Percentiles rank a stretch among this genome's conserved stretches.
These are phyloP conservation scores for Aspergillus sclerotialis DNA, from an alignment of 2,329 filamentous ascomycete genomes.

Conservation along the genomic window DNA sequence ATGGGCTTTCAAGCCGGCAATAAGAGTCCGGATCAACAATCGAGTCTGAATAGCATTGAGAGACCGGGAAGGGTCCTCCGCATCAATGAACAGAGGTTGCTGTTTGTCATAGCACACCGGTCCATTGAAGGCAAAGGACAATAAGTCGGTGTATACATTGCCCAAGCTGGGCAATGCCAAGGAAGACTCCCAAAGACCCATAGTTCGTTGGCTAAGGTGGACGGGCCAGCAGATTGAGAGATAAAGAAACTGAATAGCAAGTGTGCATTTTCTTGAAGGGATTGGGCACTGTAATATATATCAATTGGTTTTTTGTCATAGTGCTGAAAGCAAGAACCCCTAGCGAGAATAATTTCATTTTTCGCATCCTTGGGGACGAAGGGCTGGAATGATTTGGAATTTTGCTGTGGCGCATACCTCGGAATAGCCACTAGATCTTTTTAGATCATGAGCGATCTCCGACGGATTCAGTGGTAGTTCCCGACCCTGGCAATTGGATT, in stretches of 20 bases:
- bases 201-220: constrained; percentile 4
- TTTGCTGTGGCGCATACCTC: constrained; percentile 13
- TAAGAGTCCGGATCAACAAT: constrained; percentile 29
- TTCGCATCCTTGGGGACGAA: constrained; percentile 4
- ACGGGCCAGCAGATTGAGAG: background rate
- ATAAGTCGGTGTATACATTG: constrained; percentile 30
- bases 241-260: background rate
- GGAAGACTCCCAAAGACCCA: constrained; percentile 19
- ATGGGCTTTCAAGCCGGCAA: constrained; percentile 34
- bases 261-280: background rate
- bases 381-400: constrained; percentile 17
- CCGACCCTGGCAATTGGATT: background rate
- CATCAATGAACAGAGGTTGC: constrained; percentile 38
- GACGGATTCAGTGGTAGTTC: constrained; percentile 9
- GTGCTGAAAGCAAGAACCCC: background rate
- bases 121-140: constrained; percentile 35
- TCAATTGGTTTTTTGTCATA: constrained; percentile 2
- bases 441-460: background rate
- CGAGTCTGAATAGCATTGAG: constrained; percentile 30
- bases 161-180: constrained; percentile 11
- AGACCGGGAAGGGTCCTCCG: constrained; percentile 29
- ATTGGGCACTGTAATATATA: constrained; percentile 1
- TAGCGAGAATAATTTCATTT: constrained; percentile 7
- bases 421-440: constrained; percentile 7
- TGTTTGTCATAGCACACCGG: constrained; percentile 27